A percentile compares a stretch with the other conserved stretches of the same genome.
Conservation (phyloP, 306 rosid genomes). For the Alnus rubra region DNA sequence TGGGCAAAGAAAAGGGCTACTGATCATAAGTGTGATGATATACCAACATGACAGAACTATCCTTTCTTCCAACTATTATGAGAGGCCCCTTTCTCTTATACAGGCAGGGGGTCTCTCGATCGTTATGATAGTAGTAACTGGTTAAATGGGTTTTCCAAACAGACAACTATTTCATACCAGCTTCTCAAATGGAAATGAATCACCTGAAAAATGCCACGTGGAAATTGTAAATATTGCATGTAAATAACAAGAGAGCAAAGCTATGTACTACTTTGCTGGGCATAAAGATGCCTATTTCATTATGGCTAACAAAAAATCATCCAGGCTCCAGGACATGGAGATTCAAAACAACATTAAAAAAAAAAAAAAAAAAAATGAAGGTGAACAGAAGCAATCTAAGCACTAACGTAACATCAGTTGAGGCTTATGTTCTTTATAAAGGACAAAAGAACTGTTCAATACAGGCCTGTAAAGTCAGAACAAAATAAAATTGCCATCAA, state of each 20-base stretch:
- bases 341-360: constrained; percentile 12
- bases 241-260: background rate
- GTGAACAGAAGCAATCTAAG: constrained; percentile 25
- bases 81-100: too few relatives aligned
- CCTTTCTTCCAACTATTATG: too few relatives aligned
- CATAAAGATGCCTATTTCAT: constrained; percentile 14
- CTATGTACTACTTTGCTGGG: constrained; percentile 6
- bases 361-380: constrained; percentile 13
- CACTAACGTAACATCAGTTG: background rate
- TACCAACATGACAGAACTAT: too few relatives aligned
- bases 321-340: constrained; percentile 14
- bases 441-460: constrained; percentile 33
- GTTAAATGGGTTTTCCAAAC: too few relatives aligned
- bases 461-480: constrained; percentile 31
- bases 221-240: background rate
- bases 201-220: background rate
- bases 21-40: too few relatives aligned
- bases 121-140: too few relatives aligned
- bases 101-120: too few relatives aligned
- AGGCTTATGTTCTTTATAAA: constrained; percentile 26
- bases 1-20: too few relatives aligned
- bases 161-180: background rate
- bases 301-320: constrained; percentile 13
- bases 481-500: constrained; percentile 36
- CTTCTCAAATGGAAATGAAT: background rate